Percentiles rank a stretch among this genome's conserved stretches.
Evolutionary conservation across 2,329 filamentous ascomycete genomes (phyloP).

Genomic region (Monosporascus sp.): DNA sequence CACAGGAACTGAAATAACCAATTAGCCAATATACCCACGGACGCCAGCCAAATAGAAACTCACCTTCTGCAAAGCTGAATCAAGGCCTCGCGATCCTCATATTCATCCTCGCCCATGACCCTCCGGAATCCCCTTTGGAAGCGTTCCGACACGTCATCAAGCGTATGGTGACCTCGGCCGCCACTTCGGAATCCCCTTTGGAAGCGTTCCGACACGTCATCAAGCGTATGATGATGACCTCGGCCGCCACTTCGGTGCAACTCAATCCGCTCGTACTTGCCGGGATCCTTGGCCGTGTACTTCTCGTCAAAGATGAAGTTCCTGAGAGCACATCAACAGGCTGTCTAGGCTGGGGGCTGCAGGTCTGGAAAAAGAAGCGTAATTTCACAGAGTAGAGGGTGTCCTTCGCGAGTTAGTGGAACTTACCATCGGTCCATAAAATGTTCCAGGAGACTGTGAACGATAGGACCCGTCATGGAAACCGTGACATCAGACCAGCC

Average conservation of each 20-base stretch:
- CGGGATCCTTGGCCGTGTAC: slow-evolving; percentile 52
- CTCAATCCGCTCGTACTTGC: slow-evolving; percentile 40
- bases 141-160: slow-evolving; percentile 41
- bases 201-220: slow-evolving; percentile 39
- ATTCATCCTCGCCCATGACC: no score
- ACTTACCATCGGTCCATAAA: slow-evolving; percentile 74
- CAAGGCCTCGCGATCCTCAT: slow-evolving; percentile 13
- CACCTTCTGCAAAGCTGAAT: slow-evolving; percentile 51
- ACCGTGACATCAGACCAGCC: slow-evolving; percentile 87
- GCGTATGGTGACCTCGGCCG: slow-evolving; percentile 15
- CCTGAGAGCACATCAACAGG: slow-evolving; percentile 29
- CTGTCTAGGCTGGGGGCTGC: no score
- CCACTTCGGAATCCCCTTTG: slow-evolving; percentile 31
- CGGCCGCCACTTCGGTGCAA: slow-evolving; percentile 10
- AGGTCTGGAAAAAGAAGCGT: neutral
- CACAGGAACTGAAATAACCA: slow-evolving; percentile 32
- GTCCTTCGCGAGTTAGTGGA: no score
- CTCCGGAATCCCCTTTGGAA: slow-evolving; percentile 35
- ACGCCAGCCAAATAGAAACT: neutral
- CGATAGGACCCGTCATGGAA: slow-evolving; percentile 67
- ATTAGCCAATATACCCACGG: neutral
- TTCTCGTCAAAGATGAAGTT: slow-evolving; percentile 87
- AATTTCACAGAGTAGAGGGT: neutral
- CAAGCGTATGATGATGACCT: slow-evolving; percentile 26
- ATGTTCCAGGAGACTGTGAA: slow-evolving; percentile 69